Conservation (phyloP, 2,329 filamentous ascomycete species). For the Coleophoma cylindrospora region DNA sequence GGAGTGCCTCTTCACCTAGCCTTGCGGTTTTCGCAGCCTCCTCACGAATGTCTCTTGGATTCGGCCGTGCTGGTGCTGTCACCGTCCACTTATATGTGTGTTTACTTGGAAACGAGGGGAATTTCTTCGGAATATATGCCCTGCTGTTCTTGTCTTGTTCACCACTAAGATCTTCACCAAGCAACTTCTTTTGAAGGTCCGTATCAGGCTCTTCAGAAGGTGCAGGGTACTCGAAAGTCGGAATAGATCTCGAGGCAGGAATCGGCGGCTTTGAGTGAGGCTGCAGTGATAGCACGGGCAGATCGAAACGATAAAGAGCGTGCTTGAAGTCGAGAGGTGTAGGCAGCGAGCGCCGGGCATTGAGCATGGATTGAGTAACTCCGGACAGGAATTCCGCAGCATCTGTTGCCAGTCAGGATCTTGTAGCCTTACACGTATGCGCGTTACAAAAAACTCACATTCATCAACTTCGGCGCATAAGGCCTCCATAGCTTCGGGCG, state of each 20-base stretch:
- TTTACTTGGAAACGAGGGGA: slow-evolving; percentile 58
- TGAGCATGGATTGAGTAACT: slow-evolving; percentile 24
- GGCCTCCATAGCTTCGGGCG: slow-evolving; percentile 52
- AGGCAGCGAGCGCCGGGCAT: slow-evolving; percentile 39
- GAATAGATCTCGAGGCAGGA: slow-evolving; percentile 26
- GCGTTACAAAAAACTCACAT: slow-evolving; percentile 38
- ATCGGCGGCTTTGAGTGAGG: slow-evolving; percentile 53
- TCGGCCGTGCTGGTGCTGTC: slow-evolving; percentile 38
- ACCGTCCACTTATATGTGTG: slow-evolving; percentile 60
- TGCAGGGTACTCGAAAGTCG: slow-evolving; percentile 26
- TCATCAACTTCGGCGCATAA: slow-evolving; percentile 50
- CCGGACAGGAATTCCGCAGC: slow-evolving; percentile 21
- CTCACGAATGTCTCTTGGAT: slow-evolving; percentile 53
- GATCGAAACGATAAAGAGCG: slow-evolving; percentile 45
- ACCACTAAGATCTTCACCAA: slow-evolving; percentile 52
- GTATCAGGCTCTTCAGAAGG: slow-evolving; percentile 33
- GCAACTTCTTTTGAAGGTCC: slow-evolving; percentile 29
- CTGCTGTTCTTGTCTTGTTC: slow-evolving; percentile 49
- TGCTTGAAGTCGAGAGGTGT: slow-evolving; percentile 53
- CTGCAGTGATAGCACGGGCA: slow-evolving; percentile 45
- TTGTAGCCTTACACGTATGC: not conserved
- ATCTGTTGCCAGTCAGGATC: slow-evolving; percentile 19
- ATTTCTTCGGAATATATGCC: slow-evolving; percentile 50
- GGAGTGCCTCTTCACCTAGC: slow-evolving; percentile 56
- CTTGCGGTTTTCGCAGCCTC: slow-evolving; percentile 55